Conservation (phyloP, 495 filamentous ascomycete species). For the Penicillium turbatum region DNA sequence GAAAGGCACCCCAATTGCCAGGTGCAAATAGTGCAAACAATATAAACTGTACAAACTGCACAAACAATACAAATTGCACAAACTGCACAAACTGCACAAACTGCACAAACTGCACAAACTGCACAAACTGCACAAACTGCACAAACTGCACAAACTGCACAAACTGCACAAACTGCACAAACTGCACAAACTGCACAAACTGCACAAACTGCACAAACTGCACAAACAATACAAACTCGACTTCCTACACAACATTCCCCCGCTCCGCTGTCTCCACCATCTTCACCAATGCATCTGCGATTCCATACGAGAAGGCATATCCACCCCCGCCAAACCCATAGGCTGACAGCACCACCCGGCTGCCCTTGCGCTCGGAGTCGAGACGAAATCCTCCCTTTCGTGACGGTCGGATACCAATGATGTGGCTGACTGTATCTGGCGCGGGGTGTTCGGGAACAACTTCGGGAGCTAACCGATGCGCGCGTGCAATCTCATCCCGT, state of each 20-base stretch:
- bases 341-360: conserved; percentile 33
- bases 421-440: conserved; percentile 30
- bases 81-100: not conserved
- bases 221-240: too few species aligned
- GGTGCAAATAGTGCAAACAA: too few species aligned
- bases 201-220: not conserved
- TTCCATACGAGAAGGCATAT: conserved; percentile 43
- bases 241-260: conserved; percentile 25
- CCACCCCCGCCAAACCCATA: conserved; percentile 45
- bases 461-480: conserved; percentile 38
- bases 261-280: conserved; percentile 39
- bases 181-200: not conserved
- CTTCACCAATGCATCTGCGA: conserved; percentile 36
- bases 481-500: conserved; percentile 39
- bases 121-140: not conserved
- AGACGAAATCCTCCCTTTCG: conserved; percentile 38
- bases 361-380: conserved; percentile 29
- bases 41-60: too few species aligned
- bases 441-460: conserved; percentile 36
- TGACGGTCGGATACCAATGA: conserved; percentile 41
- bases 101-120: not conserved
- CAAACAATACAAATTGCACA: not conserved
- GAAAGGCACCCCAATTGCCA: too few species aligned
- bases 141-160: not conserved
- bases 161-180: not conserved